Conservation (phyloP, 371 early-diverging fungal species). For the Haplosporangium sp. region DNA sequence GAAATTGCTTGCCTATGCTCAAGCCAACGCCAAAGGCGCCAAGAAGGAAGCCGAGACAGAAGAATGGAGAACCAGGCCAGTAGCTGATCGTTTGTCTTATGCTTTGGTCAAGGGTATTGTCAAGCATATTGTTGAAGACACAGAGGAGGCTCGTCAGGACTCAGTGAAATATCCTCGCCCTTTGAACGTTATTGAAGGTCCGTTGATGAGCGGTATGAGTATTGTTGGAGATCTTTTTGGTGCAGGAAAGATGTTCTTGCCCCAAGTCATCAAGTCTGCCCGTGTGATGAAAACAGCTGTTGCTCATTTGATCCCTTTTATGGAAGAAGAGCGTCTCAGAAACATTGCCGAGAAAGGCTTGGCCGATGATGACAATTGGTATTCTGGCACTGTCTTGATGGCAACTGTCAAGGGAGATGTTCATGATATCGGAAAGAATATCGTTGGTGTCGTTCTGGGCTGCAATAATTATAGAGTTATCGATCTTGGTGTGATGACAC, state of each 20-base stretch:
- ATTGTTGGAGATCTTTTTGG: slow-evolving; percentile 95
- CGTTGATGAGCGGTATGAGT: slow-evolving; percentile 94
- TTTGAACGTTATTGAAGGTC: slow-evolving; percentile 94
- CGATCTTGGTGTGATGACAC: slow-evolving; percentile 95
- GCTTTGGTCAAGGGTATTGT: slow-evolving; percentile 93
- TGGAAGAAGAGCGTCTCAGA: slow-evolving; percentile 79
- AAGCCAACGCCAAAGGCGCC: slow-evolving; percentile 81
- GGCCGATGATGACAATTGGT: slow-evolving; percentile 66
- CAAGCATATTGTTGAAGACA: slow-evolving; percentile 91
- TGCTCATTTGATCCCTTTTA: slow-evolving; percentile 92
- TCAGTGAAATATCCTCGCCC: slow-evolving; percentile 77
- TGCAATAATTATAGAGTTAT: slow-evolving; percentile 96
- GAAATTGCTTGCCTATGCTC: slow-evolving; percentile 88
- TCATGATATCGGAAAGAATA: slow-evolving; percentile 92
- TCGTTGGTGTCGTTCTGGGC: slow-evolving; percentile 93
- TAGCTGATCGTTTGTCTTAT: slow-evolving; percentile 81
- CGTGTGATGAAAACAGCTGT: slow-evolving; percentile 94
- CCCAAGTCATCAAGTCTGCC: slow-evolving; percentile 96
- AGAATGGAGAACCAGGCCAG: slow-evolving; percentile 86
- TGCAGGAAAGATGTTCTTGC: slow-evolving; percentile 94
- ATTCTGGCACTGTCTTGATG: slow-evolving; percentile 88
- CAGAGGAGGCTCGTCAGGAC: slow-evolving; percentile 86
- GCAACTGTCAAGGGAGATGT: slow-evolving; percentile 96
- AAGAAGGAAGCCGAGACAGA: slow-evolving; percentile 82
- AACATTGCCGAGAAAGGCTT: slow-evolving; percentile 51